phyloP scores from a whole-genome alignment of 2,329 filamentous ascomycete species.

The Fusarium sp. region DNA sequence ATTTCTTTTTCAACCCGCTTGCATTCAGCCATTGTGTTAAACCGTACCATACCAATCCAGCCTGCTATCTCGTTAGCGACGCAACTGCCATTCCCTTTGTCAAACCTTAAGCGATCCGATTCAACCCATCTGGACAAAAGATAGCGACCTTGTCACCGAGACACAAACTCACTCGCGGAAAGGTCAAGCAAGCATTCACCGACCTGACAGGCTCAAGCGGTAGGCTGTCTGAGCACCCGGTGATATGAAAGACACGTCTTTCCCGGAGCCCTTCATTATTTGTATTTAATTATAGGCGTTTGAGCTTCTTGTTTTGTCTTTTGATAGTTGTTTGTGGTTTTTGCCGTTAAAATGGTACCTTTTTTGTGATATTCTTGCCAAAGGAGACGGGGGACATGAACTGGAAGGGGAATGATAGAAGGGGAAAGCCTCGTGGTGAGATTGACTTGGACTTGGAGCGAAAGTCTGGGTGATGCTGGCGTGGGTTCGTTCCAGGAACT shows the following conservation, averaged over 20 bases:
- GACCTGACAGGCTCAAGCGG: constrained; percentile 31
- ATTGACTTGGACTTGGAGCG: constrained; percentile 10
- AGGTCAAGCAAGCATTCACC: constrained; percentile 26
- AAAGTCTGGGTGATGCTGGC: constrained; percentile 1
- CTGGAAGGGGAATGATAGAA: constrained; percentile 28
- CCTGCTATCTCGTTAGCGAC: constrained; percentile 42
- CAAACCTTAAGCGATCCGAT: constrained; percentile 35
- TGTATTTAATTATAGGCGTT: constrained; percentile 46
- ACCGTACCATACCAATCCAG: constrained; percentile 38
- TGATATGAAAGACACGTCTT: constrained; percentile 17
- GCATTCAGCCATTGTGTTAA: constrained; percentile 48
- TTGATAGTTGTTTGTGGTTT: constrained; percentile 13
- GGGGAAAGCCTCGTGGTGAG: constrained; percentile 10
- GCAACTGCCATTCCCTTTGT: constrained; percentile 45
- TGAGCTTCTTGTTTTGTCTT: constrained; percentile 24
- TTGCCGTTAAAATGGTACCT: constrained; percentile 15
- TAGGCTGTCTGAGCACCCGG: constrained; percentile 19
- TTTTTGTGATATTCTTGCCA: constrained; percentile 23
- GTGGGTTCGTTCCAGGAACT: background rate
- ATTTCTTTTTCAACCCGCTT: constrained; percentile 42
- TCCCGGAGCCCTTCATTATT: constrained; percentile 28
- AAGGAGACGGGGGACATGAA: background rate
- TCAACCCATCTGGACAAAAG: constrained; percentile 24
- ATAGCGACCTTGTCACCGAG: constrained; percentile 27
- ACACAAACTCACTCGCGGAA: constrained; percentile 17